Conservation (phyloP, 495 filamentous ascomycete genomes). For the Penicillium steckii region DNA sequence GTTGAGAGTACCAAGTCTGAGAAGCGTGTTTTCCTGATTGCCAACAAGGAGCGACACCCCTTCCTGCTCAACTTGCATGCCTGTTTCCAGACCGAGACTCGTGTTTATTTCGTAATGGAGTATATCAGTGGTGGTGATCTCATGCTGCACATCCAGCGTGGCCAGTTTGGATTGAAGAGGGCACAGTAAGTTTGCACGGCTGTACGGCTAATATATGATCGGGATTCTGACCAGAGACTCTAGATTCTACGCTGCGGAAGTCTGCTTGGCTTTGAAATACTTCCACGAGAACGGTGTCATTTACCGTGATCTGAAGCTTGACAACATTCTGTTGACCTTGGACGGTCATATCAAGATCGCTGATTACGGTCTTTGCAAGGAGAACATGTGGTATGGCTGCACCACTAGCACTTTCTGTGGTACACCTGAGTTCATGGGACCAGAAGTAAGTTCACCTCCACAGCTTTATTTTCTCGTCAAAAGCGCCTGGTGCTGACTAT, state of each 20-base stretch:
- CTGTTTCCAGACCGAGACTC: slow-evolving; percentile 98
- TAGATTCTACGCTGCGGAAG: slow-evolving; percentile 97
- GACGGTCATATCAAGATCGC: slow-evolving; percentile 99
- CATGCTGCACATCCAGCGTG: slow-evolving; percentile 98
- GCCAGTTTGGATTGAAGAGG: slow-evolving; percentile 91
- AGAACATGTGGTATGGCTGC: slow-evolving; percentile 98
- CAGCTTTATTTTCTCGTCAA: not conserved
- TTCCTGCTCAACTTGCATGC: slow-evolving; percentile 95
- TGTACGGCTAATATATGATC: not conserved
- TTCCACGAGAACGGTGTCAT: slow-evolving; percentile 99
- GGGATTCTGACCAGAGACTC: slow-evolving; percentile 2
- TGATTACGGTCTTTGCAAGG: slow-evolving; percentile 98
- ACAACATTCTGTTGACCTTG: slow-evolving; percentile 94
- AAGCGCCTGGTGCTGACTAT: not conserved
- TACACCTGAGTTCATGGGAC: slow-evolving; percentile 99
- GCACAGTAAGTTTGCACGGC: slow-evolving; percentile 72
- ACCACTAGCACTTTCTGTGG: slow-evolving; percentile 98
- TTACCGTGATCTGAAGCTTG: slow-evolving; percentile 98
- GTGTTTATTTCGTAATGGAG: slow-evolving; percentile 99
- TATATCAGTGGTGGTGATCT: slow-evolving; percentile 98
- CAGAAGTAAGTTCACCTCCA: slow-evolving; percentile 64
- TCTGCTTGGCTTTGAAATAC: slow-evolving; percentile 96
- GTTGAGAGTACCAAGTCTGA: slow-evolving; percentile 99
- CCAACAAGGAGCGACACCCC: slow-evolving; percentile 96
- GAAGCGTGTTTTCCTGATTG: slow-evolving; percentile 94